Percentiles rank a stretch among this genome's conserved stretches.
Conservation (phyloP, 2,329 filamentous ascomycete genomes). For the Scedosporium dehoogii region DNA sequence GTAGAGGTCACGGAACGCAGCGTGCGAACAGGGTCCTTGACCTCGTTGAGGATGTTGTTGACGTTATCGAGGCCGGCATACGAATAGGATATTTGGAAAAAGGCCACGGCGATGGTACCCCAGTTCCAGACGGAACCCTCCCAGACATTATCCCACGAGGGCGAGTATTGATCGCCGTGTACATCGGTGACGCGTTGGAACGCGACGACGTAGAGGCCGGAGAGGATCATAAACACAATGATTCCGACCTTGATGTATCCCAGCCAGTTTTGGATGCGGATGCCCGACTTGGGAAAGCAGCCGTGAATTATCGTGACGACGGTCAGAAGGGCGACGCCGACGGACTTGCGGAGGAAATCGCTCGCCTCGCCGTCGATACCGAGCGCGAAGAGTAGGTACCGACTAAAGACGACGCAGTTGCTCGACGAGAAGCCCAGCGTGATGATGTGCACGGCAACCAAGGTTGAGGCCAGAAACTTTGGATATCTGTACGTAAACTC, state of each 20-base stretch:
- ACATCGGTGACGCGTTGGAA: slow-evolving; percentile 21
- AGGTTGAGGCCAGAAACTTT: slow-evolving; percentile 51
- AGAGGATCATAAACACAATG: slow-evolving; percentile 50
- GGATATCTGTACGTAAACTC: slow-evolving; percentile 58
- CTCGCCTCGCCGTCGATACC: slow-evolving; percentile 34
- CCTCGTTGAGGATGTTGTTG: slow-evolving; percentile 63
- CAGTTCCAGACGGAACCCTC: slow-evolving; percentile 59
- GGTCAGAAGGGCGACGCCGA: slow-evolving; percentile 48
- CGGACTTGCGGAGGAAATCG: slow-evolving; percentile 39
- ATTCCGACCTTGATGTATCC: slow-evolving; percentile 55
- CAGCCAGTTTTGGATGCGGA: slow-evolving; percentile 49
- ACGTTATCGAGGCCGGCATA: slow-evolving; percentile 58
- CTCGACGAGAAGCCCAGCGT: slow-evolving; percentile 58
- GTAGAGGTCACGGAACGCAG: slow-evolving; percentile 51
- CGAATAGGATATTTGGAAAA: slow-evolving; percentile 62
- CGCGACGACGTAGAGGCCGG: slow-evolving; percentile 48
- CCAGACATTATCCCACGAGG: slow-evolving; percentile 47
- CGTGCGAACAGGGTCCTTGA: slow-evolving; percentile 57
- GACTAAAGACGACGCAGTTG: slow-evolving; percentile 60
- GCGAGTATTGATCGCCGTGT: slow-evolving; percentile 4
- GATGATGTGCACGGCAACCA: slow-evolving; percentile 54
- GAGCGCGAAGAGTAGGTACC: slow-evolving; percentile 52
- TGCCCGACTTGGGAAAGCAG: slow-evolving; percentile 44
- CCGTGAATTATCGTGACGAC: slow-evolving; percentile 49
- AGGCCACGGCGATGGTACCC: slow-evolving; percentile 54